Conservation (phyloP, 768 basidiomycete genomes). For the Daedaleopsis sinensis region DNA sequence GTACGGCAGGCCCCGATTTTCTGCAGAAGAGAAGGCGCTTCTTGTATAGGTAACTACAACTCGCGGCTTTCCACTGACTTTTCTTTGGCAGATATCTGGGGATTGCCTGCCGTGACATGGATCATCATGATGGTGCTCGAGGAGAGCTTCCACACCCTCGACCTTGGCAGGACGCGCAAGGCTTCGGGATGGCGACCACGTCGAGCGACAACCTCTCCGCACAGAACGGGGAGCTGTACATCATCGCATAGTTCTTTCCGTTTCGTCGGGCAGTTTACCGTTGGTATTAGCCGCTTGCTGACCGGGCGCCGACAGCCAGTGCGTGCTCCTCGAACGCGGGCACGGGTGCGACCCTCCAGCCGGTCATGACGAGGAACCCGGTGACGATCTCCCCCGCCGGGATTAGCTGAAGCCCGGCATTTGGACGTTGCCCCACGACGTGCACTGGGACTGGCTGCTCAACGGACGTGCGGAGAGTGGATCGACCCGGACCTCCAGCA, state of each 20-base stretch:
- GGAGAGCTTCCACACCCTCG: conserved; percentile 52
- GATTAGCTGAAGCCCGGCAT: conserved; percentile 49
- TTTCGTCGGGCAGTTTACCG: too few relatives aligned
- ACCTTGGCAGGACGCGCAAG: conserved; percentile 47
- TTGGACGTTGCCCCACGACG: conserved; percentile 49
- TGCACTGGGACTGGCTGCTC: conserved; percentile 54
- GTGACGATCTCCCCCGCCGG: conserved; percentile 50
- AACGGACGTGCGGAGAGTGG: conserved; percentile 70
- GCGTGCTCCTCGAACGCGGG: conserved; percentile 41
- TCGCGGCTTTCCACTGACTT: too few relatives aligned
- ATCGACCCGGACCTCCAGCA: conserved; percentile 40
- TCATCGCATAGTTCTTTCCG: conserved; percentile 40
- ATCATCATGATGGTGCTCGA: conserved; percentile 51
- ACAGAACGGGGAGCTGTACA: conserved; percentile 54
- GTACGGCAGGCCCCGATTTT: conserved; percentile 35
- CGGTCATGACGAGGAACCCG: conserved; percentile 54
- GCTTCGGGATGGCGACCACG: conserved; percentile 59
- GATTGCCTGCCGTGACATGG: too few relatives aligned
- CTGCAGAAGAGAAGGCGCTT: too few relatives aligned
- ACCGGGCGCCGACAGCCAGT: conserved; percentile 40
- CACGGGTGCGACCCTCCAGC: conserved; percentile 46
- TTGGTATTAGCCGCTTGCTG: background rate
- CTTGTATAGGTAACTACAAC: too few relatives aligned
- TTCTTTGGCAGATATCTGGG: too few relatives aligned
- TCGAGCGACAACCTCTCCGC: conserved; percentile 44